These are phyloP conservation scores for Aphanoascus verrucosus DNA, from an alignment of 2,329 filamentous ascomycete species.

Conservation along the genomic window DNA sequence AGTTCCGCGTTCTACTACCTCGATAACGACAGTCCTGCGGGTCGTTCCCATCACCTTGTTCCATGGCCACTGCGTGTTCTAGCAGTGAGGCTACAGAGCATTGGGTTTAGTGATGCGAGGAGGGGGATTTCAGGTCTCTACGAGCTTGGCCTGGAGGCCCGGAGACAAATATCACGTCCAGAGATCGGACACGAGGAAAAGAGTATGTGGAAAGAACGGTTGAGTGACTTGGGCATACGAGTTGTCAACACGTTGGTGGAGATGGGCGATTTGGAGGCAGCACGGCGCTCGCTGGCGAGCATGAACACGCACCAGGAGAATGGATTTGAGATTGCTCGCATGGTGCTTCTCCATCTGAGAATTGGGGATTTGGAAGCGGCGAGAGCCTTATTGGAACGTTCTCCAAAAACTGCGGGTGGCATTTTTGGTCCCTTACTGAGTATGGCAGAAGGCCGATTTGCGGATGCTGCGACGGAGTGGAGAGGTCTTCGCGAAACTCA, in stretches of 20 bases:
- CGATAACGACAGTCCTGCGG: slow-evolving; percentile 25
- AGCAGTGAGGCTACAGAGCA: slow-evolving; percentile 69
- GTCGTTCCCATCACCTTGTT: slow-evolving; percentile 60
- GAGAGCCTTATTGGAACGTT: slow-evolving; percentile 40
- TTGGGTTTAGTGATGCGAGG: slow-evolving; percentile 74
- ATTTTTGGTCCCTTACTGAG: slow-evolving; percentile 52
- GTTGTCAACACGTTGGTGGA: slow-evolving; percentile 45
- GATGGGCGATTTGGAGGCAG: slow-evolving; percentile 78
- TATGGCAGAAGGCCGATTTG: slow-evolving; percentile 68
- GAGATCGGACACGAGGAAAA: slow-evolving; percentile 44
- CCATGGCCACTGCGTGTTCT: slow-evolving; percentile 82
- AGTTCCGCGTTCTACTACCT: slow-evolving; percentile 45
- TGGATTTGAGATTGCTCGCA: slow-evolving; percentile 29
- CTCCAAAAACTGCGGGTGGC: slow-evolving; percentile 20
- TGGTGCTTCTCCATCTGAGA: slow-evolving; percentile 62
- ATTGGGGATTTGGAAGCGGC: slow-evolving; percentile 67
- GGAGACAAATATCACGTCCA: slow-evolving; percentile 47
- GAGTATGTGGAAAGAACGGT: slow-evolving; percentile 58
- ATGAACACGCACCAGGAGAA: slow-evolving; percentile 35
- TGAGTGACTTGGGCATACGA: slow-evolving; percentile 62
- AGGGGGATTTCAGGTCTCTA: slow-evolving; percentile 84
- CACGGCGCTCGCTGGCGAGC: slow-evolving; percentile 58
- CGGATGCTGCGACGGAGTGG: slow-evolving; percentile 54
- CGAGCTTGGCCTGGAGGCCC: slow-evolving; percentile 70
- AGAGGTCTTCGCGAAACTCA: slow-evolving; percentile 40